Evolutionary conservation across 2,329 filamentous ascomycete species (phyloP), one percentile per base, ranked within the genome.

Genomic region (Beauveria pseudobassiana): DNA sequence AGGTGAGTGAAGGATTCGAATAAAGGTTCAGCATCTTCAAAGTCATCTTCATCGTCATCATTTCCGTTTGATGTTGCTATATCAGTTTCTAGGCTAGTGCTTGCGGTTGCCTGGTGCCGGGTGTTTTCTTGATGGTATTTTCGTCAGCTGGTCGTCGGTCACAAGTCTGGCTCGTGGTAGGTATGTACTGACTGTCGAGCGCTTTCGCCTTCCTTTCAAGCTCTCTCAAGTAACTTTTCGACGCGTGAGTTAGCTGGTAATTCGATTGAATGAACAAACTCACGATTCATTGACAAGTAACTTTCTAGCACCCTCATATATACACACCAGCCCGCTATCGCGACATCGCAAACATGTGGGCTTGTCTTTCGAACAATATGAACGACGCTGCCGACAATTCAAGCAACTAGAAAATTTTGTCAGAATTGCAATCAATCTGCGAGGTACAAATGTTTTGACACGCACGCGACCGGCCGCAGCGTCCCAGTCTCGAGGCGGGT

Each of bases 331-430:
- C 2, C 66, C 66, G 38, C 67, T 64, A 18, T 71, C 71, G 24
- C 69, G 70, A 54, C 74, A 75, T 59, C 73, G 64, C 28, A 69
- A 69, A 52, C 74, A 76, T 22, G 63, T 66, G 1, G 74, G 74
- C 51, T 71, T 72, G 14, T 75, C 72, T 58, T 74, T 75, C 20
- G 72, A 74, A 65, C 74, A 76, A 46, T 69, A 73, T 0, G 72
- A 73, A 5, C 72, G 69, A 12, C 74, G 67, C 26, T 70, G 68
- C 5, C 74, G 71, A 61, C 74, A 76, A 18, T 69, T 67, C 1
- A 73, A 64, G 59, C 74, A 76, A 3, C 74, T 76, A 34, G 3
- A 59, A 7, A 26, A 28, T 20, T 30, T 9, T 20, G 34, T 51
- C n/a, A 45, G 26, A 16, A 9, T n/a, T 28, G 3, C 3, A 12